Evolutionary conservation across 768 basidiomycete genomes (phyloP), one percentile per base, ranked within the genome.

Genomic region (Xanthoconium purpureum): DNA sequence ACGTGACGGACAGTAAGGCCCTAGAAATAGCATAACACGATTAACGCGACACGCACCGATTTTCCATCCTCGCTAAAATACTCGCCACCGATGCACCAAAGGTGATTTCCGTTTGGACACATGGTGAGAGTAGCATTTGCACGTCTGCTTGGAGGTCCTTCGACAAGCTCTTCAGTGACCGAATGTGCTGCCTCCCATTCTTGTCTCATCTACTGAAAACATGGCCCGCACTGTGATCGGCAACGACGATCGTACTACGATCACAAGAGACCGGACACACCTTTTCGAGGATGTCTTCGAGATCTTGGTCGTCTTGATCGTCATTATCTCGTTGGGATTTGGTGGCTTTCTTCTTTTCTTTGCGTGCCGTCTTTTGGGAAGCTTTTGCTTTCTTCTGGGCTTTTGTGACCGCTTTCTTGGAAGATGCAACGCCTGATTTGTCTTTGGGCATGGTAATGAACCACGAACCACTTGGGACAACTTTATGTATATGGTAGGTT

Each of bases 51-150:
- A 67, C 80, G 44, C 59, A 91, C 88, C 15, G 91, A 87, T 67
- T 84, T 89, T 12, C 84, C 84, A 57, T 95, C 94, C 45, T 94
- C 91, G 56, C 84, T 85, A 67, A 94, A 95, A 69, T 85, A 92
- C 66, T 94, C 92, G 7, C 91, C 91, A 0, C 91, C 91, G 35
- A 92, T 87, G 57, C 79, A 87, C 89, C 88, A 95, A 0, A 94
- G 75, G 68, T 92, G 81, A 58, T 87, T 88, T 43, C 89, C 89
- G 52, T 78, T 84, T 1, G 92, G 93, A 71, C 88, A 93, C 0
- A 90, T 74, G 0, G 87, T 89, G 15, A 95, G 71, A 0, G 90
- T 89, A 2, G 91, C 92, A 59, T 91, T 94, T 0, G 91, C 91
- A 40, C 94, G 80, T 47, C 89, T 77, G 47, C 85, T 87, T 0